These are phyloP conservation scores for Rhodosporidiobolus odoratus DNA, from an alignment of 768 basidiomycete genomes.

Conservation along the genomic window DNA sequence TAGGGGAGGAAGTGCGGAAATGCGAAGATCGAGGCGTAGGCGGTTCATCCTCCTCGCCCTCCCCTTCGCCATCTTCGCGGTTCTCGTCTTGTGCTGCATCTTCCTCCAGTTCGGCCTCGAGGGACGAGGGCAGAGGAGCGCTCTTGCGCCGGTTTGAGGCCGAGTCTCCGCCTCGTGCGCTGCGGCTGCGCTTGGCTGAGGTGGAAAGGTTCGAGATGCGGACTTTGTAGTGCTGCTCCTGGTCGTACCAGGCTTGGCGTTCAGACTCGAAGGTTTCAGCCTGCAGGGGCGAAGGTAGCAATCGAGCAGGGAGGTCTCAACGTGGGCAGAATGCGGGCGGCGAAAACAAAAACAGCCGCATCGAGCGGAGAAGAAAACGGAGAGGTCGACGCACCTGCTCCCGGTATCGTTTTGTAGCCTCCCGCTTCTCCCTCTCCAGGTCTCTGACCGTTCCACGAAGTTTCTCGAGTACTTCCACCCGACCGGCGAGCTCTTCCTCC, in stretches of 20 bases:
- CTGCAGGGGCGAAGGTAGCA: slow-evolving; percentile 49
- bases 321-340: too few species aligned
- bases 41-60: not conserved
- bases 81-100: not conserved
- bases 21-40: not conserved
- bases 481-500: slow-evolving; percentile 73
- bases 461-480: slow-evolving; percentile 77
- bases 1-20: slow-evolving; percentile 29
- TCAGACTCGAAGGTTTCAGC: slow-evolving; percentile 85
- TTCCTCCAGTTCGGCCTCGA: not conserved
- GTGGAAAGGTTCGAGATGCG: slow-evolving; percentile 75
- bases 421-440: slow-evolving; percentile 81
- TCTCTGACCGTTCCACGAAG: slow-evolving; percentile 73
- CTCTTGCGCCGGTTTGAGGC: not conserved
- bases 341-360: too few species aligned
- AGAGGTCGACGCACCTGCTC: slow-evolving; percentile 61
- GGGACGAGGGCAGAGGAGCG: not conserved
- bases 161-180: slow-evolving; percentile 3
- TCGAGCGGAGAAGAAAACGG: not conserved
- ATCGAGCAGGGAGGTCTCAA: not conserved
- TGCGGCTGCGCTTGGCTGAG: slow-evolving; percentile 51
- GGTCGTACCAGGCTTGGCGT: slow-evolving; percentile 85
- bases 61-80: not conserved
- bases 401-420: slow-evolving; percentile 72
- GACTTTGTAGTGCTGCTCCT: slow-evolving; percentile 86